Evolutionary conservation across 805 yeast genomes (phyloP).

Genomic region (Priceomyces carsonii): DNA sequence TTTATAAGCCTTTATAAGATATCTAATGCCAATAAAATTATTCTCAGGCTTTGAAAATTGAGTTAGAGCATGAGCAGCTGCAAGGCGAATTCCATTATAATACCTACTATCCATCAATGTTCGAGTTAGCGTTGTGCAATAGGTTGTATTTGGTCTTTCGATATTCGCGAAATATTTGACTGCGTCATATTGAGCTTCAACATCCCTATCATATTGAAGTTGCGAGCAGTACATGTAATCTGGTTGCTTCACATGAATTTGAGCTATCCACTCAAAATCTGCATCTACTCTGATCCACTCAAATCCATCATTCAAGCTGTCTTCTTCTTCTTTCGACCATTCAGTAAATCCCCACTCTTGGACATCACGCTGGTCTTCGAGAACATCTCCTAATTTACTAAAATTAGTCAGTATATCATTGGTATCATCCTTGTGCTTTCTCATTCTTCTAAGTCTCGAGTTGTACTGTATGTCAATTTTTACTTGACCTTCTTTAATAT

Average conservation of each 20-base stretch:
- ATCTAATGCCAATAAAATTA: constrained; percentile 70
- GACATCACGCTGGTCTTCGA: constrained; percentile 60
- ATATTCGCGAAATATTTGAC: constrained; percentile 66
- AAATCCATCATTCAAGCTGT: constrained; percentile 79
- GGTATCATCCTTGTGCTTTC: constrained; percentile 58
- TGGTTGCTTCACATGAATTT: constrained; percentile 78
- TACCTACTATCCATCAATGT: constrained; percentile 84
- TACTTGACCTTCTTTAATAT: constrained; percentile 79
- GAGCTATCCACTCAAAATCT: constrained; percentile 95
- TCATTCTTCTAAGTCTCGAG: constrained; percentile 84
- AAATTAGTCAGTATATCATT: constrained; percentile 40
- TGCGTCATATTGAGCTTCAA: constrained; percentile 91
- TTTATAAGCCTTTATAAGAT: constrained; percentile 69
- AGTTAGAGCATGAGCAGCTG: constrained; percentile 81
- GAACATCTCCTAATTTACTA: constrained; percentile 71
- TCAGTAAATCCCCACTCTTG: constrained; percentile 73
- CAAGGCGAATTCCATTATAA: constrained; percentile 84
- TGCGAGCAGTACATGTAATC: constrained; percentile 96
- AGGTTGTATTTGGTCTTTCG: constrained; percentile 57
- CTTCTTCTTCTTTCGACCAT: constrained; percentile 70
- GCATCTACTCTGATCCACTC: constrained; percentile 99
- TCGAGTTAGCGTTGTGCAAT: constrained; percentile 75
- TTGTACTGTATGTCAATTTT: constrained; percentile 93
- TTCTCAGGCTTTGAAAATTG: constrained; percentile 60
- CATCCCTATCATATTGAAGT: constrained; percentile 90